phyloP scores from a whole-genome alignment of 495 filamentous ascomycete genomes.

The Endocarpon pusillum region DNA sequence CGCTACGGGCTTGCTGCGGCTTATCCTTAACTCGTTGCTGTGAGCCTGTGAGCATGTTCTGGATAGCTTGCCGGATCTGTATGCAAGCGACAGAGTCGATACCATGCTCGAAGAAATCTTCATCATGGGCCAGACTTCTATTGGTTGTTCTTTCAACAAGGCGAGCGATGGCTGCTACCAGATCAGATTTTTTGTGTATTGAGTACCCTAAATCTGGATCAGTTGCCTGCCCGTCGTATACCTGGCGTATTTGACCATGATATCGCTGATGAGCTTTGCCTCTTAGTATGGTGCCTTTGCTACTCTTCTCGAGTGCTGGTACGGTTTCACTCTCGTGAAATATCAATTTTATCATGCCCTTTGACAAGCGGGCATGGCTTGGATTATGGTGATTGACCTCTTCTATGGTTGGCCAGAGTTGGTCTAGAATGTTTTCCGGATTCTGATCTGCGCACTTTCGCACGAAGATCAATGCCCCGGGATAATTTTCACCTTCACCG shows the following conservation, averaged over 20 bases:
- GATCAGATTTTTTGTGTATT: too few relatives aligned
- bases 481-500: constrained; percentile 24
- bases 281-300: constrained; percentile 35
- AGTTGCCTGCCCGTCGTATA: too few relatives aligned
- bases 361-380: constrained; percentile 24
- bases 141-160: constrained; percentile 7
- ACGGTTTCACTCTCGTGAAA: constrained; percentile 3
- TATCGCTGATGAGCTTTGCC: constrained; percentile 23
- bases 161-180: constrained; percentile 9
- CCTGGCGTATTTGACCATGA: constrained; percentile 19
- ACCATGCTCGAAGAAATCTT: constrained; percentile 26
- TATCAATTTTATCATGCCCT: constrained; percentile 27
- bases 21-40: too few relatives aligned
- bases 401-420: constrained; percentile 21
- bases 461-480: constrained; percentile 28
- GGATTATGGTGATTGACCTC: constrained; percentile 22
- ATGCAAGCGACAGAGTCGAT: constrained; percentile 31
- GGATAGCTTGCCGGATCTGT: constrained; percentile 18
- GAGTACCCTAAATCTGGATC: too few relatives aligned
- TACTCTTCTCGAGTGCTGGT: constrained; percentile 27
- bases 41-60: constrained; percentile 1
- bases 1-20: too few relatives aligned
- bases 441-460: constrained; percentile 1
- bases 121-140: constrained; percentile 6
- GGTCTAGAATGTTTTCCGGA: constrained; percentile 11